Evolutionary conservation across 306 rosid species (phyloP), one percentile per base, ranked within the genome.

Genomic region (Sicyos baderoa): DNA sequence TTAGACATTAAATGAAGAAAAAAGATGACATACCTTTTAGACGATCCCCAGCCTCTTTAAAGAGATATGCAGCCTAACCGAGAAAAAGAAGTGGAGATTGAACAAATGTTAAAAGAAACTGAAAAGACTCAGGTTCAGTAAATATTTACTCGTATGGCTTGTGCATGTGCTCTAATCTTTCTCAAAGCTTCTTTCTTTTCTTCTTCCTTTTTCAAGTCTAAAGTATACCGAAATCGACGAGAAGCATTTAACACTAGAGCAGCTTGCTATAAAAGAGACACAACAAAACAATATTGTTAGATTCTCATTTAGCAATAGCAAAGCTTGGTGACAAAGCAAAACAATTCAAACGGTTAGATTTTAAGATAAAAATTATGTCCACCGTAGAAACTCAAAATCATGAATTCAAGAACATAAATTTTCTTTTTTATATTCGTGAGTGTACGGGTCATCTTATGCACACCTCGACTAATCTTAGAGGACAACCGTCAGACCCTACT

Each of bases 241-340:
- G 97, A 94, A 80, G 99, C 99, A 79, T 94, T 94, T 52, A 94
- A 87, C 79, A 94, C 99, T 61, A 94, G 96, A 0, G 99, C 97
- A 2, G 99, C 99, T 94, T 90, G 96, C 99, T 94, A 65, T 73
- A 78, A 42, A 65, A 72, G 70, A 79, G 21, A 50, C 51, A 73
- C 14, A 76, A 17, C 0, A 62, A 62, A 62, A 51, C 77, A 54
- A 57, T 72, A 47, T 14, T 48, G 71, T 66, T 48, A 66, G 55
- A 27, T 48, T 45, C 65, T 27, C 99, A 80, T 88, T 90, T 48
- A 90, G 86, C 79, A 88, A 91, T 71, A 94, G 89, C 0, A 93
- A 92, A 2, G 96, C 99, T 94, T 88, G 90, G 70, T 76, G 22
- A 9, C 9, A 59, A 7, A 4, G 48, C 37, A 61, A n/a, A 37